Conservation (phyloP, 108 stramenopile genomes). For the Cyclotella kingstonii region DNA sequence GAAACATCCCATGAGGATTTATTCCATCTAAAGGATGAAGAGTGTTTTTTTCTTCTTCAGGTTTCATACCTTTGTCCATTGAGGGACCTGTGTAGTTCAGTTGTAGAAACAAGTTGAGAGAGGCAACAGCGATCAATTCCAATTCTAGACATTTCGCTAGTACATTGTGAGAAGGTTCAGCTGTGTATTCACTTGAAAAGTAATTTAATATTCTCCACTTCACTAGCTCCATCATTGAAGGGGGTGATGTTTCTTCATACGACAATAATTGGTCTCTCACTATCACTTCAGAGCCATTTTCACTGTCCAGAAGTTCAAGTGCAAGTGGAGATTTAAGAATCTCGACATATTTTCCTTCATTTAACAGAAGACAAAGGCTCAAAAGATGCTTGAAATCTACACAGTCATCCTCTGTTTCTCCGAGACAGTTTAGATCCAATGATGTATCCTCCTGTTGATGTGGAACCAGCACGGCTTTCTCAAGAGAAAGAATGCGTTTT, state of each 20-base stretch:
- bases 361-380: slow-evolving; percentile 30
- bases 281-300: no score
- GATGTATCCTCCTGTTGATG: slow-evolving; percentile 1
- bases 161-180: slow-evolving; percentile 1
- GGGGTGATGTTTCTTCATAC: no score
- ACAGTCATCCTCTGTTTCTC: background rate
- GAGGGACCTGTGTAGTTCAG: slow-evolving; percentile 84
- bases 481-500: slow-evolving; percentile 12
- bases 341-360: slow-evolving; percentile 54
- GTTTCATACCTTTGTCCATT: slow-evolving; percentile 36
- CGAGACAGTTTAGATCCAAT: background rate
- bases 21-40: slow-evolving; percentile 43
- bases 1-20: slow-evolving; percentile 69
- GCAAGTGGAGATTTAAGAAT: slow-evolving; percentile 46
- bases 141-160: slow-evolving; percentile 47
- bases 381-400: slow-evolving; percentile 4
- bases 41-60: slow-evolving; percentile 18
- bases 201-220: slow-evolving; percentile 33
- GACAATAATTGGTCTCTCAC: no score
- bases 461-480: slow-evolving; percentile 28
- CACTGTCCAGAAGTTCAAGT: slow-evolving; percentile 26
- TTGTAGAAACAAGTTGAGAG: slow-evolving; percentile 83
- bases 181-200: slow-evolving; percentile 11
- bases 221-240: slow-evolving; percentile 38
- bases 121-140: slow-evolving; percentile 67